Evolutionary conservation across 1,139 yeast genomes (phyloP), one percentile per base, ranked within the genome.

Genomic region (Suhomyces chickasaworum): DNA sequence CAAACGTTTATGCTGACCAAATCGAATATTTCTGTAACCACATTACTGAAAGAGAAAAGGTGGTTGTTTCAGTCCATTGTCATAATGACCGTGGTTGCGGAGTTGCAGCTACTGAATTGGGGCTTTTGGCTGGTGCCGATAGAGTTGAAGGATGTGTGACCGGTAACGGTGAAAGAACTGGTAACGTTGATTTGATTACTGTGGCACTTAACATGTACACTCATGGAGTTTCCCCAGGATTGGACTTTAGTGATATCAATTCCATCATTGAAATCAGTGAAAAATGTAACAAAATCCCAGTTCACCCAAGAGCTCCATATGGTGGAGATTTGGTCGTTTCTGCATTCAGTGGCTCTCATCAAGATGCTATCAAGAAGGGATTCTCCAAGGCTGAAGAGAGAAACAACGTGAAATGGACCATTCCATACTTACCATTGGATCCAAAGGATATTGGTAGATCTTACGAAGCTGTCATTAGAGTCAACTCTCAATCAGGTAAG

Each of bases 11-110:
- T 50, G 80, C 80, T 39, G 80, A 75, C 57, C 80, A 75, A 59
- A 74, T 75, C 52, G 80, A 75, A 57, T 74, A 72, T 55, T 75
- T 75, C 55, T 65, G 74, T 42, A 68, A 61, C 37, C 56, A 73
- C 48, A 73, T 75, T 37, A 54, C 70, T 36, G 75, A 75, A 46
- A 63, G 79, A 53, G 78, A 74, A 53, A 73, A 71, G 53, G 65
- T 74, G 21, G 68, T 75, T 50, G 70, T 75, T 46, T 73, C 78
- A 17, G 71, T 74, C 34, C 80, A 75, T 55, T 74, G 78, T 41
- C 80, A 75, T 55, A 75, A 75, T 51, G 80, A 75, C 52, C 66
- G 80, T 55, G 80, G 80, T 0, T 75, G 80, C 56, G 78, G 77
- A 31, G 78, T 75, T 31, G 80, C 80, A 23, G 80, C 80, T 21